A percentile compares a stretch with the other conserved stretches of the same genome.
Evolutionary conservation across 2,329 filamentous ascomycete genomes (phyloP).

Genomic region (Claviceps digitariae): DNA sequence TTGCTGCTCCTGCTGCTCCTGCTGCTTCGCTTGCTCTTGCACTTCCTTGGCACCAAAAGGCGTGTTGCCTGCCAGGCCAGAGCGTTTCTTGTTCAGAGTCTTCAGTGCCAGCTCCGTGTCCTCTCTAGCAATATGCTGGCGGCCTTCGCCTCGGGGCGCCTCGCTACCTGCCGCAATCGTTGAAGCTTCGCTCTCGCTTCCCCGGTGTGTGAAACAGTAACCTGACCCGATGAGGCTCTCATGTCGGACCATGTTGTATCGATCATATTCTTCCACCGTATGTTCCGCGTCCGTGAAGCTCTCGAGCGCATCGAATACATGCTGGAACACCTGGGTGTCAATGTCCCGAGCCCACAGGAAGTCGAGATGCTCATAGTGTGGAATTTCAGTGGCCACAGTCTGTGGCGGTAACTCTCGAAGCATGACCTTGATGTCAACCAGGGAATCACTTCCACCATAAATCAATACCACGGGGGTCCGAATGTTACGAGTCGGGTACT

Average conservation of each 20-base stretch:
- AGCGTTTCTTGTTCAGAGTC: neutral
- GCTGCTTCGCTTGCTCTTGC: no score
- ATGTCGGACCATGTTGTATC: slow-evolving; percentile 38
- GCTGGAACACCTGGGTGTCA: slow-evolving; percentile 70
- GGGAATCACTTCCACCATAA: slow-evolving; percentile 84
- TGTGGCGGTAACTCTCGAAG: slow-evolving; percentile 71
- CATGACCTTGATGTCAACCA: slow-evolving; percentile 92
- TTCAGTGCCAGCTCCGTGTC: slow-evolving; percentile 1
- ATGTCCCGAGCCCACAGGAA: slow-evolving; percentile 90
- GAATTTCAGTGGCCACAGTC: slow-evolving; percentile 75
- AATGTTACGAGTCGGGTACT: slow-evolving; percentile 94
- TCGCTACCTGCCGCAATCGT: slow-evolving; percentile 12
- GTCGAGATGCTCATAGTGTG: slow-evolving; percentile 92
- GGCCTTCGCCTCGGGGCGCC: slow-evolving; percentile 2
- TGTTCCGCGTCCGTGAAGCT: slow-evolving; percentile 48
- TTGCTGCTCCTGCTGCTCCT: neutral
- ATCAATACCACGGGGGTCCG: slow-evolving; percentile 87
- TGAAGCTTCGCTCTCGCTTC: slow-evolving; percentile 25
- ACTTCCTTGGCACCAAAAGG: neutral
- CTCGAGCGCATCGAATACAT: slow-evolving; percentile 81
- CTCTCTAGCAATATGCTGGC: slow-evolving; percentile 19
- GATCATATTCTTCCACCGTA: slow-evolving; percentile 45
- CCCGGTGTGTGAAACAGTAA: slow-evolving; percentile 14
- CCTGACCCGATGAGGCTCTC: slow-evolving; percentile 32
- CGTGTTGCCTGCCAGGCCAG: neutral